Conservation (phyloP, 352 stramenopile genomes). For the Halophytophthora batemanensis region DNA sequence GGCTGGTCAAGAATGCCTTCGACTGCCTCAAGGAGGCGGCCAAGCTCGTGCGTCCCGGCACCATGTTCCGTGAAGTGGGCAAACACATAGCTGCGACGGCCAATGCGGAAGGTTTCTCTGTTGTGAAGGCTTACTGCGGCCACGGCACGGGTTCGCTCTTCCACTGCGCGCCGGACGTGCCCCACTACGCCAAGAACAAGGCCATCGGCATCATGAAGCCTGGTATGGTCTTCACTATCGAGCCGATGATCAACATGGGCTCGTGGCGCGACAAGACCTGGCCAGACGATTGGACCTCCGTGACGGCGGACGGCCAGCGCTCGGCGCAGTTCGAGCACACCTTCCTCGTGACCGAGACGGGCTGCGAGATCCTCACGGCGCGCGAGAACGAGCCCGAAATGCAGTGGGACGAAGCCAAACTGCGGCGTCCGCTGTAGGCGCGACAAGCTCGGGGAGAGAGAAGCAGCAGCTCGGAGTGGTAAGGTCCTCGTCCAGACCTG, state of each 20-base stretch:
- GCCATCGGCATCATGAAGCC: slow-evolving; percentile 96
- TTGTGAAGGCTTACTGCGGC: slow-evolving; percentile 98
- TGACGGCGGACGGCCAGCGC: slow-evolving; percentile 93
- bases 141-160: slow-evolving; percentile 98
- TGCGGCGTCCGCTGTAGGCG: slow-evolving; percentile 57
- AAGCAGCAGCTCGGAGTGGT: no score
- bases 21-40: slow-evolving; percentile 89
- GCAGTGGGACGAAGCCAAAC: slow-evolving; percentile 79
- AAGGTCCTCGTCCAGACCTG: no score
- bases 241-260: slow-evolving; percentile 99
- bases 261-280: slow-evolving; percentile 90
- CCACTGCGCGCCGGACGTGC: slow-evolving; percentile 95
- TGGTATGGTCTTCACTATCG: slow-evolving; percentile 98
- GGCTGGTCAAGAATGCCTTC: slow-evolving; percentile 94
- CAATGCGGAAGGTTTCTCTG: slow-evolving; percentile 83
- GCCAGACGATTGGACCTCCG: slow-evolving; percentile 98
- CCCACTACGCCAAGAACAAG: slow-evolving; percentile 99
- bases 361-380: slow-evolving; percentile 96
- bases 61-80: slow-evolving; percentile 95
- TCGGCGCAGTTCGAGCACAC: slow-evolving; percentile 98
- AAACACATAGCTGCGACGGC: slow-evolving; percentile 91
- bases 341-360: slow-evolving; percentile 97
- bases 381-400: slow-evolving; percentile 85
- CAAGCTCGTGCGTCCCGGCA: slow-evolving; percentile 91
- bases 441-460: no score